These are phyloP conservation scores for Nicotiana knightiana DNA, from an alignment of 257 asterid genomes.

Conservation along the genomic window DNA sequence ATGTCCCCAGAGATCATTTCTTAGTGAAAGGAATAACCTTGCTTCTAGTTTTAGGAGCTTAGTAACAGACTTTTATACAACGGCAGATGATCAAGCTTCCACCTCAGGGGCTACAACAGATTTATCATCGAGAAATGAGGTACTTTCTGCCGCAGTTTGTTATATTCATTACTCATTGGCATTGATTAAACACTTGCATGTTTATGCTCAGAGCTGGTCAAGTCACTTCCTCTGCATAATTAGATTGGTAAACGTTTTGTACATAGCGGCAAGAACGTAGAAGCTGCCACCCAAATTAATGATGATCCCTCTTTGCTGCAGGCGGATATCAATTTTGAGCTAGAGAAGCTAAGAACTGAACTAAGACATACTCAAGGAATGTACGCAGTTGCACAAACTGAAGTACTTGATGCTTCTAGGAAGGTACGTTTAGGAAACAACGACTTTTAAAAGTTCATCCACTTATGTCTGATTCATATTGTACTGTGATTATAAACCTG, in stretches of 20 bases:
- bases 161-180: background rate
- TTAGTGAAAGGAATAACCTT: constrained; percentile 8
- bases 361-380: constrained; percentile 71
- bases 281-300: no score
- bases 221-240: no score
- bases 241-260: no score
- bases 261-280: no score
- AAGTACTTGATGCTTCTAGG: constrained; percentile 71
- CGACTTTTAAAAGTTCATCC: background rate
- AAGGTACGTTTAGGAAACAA: constrained; percentile 40
- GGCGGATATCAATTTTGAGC: constrained; percentile 56
- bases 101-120: constrained; percentile 27
- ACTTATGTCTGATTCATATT: background rate
- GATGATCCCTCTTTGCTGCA: constrained; percentile 17
- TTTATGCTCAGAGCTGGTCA: no score
- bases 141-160: constrained; percentile 13
- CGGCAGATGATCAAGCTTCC: constrained; percentile 29
- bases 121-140: constrained; percentile 43
- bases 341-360: constrained; percentile 77
- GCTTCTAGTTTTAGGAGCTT: constrained; percentile 42
- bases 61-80: constrained; percentile 15
- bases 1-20: constrained; percentile 14
- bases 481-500: constrained; percentile 1
- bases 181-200: no score
- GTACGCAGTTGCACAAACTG: constrained; percentile 78